Evolutionary conservation across 176 grass and related monocot species (phyloP).

Genomic region (Musa acuminata): DNA sequence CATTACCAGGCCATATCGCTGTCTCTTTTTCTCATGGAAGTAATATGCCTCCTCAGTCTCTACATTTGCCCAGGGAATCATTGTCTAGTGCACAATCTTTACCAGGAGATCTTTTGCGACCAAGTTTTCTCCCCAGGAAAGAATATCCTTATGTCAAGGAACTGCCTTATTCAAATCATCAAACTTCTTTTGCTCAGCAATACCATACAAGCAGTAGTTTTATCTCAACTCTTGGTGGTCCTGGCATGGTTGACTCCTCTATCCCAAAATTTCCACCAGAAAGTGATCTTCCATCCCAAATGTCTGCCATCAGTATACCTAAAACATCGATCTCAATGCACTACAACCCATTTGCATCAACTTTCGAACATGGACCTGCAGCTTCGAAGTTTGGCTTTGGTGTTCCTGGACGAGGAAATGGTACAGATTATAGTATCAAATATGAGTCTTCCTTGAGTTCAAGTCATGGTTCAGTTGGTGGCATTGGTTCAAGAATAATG

Average conservation of each 20-base stretch:
- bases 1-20: neutral
- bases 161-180: constrained; percentile 39
- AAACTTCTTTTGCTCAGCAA: constrained; percentile 41
- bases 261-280: constrained; percentile 36
- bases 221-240: constrained; percentile 30
- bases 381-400: constrained; percentile 30
- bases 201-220: constrained; percentile 34
- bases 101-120: constrained; percentile 8
- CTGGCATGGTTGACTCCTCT: constrained; percentile 34
- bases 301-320: constrained; percentile 38
- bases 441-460: constrained; percentile 12
- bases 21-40: constrained; percentile 10
- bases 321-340: constrained; percentile 73
- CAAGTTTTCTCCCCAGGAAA: constrained; percentile 9
- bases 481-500: constrained; percentile 36
- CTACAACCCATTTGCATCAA: constrained; percentile 95
- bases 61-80: constrained; percentile 7
- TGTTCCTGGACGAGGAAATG: constrained; percentile 5
- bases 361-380: constrained; percentile 69
- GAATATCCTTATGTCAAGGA: constrained; percentile 27
- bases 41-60: constrained; percentile 10
- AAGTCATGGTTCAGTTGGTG: constrained; percentile 27
- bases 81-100: constrained; percentile 8
- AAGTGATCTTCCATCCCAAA: constrained; percentile 32
- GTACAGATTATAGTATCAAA: constrained; percentile 4